Percentiles rank a stretch among this genome's conserved stretches.
Conservation (phyloP, 1,284 basidiomycete genomes). For the Termitomyces sp. region DNA sequence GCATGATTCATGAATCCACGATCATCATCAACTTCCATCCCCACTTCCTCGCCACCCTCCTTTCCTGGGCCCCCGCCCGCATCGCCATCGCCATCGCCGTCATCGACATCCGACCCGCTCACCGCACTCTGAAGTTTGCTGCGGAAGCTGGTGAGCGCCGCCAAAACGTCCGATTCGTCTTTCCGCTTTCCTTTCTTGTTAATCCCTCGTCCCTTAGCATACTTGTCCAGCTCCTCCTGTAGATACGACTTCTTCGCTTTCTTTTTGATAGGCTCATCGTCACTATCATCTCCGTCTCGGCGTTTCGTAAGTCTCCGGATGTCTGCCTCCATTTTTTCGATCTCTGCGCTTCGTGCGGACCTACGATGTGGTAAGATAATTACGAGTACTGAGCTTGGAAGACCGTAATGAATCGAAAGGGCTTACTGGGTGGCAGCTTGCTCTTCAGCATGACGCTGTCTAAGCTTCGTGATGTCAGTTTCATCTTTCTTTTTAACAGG, state of each 20-base stretch:
- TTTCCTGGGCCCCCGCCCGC: constrained; percentile 16
- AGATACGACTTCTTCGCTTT: constrained; percentile 69
- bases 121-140: constrained; percentile 55
- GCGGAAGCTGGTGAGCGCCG: constrained; percentile 68
- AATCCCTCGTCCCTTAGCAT: constrained; percentile 60
- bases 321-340: constrained; percentile 83
- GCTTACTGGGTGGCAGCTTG: constrained; percentile 53
- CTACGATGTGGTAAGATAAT: constrained; percentile 30
- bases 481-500: constrained; percentile 39
- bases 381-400: not conserved
- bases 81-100: constrained; percentile 18
- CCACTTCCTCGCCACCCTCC: constrained; percentile 40
- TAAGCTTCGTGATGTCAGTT: constrained; percentile 63
- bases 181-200: constrained; percentile 59
- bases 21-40: constrained; percentile 80
- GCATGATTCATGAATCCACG: constrained; percentile 74
- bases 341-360: constrained; percentile 67
- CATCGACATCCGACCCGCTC: constrained; percentile 29
- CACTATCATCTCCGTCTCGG: constrained; percentile 50
- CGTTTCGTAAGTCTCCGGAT: constrained; percentile 69
- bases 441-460: constrained; percentile 69
- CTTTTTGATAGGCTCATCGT: constrained; percentile 55
- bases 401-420: not conserved
- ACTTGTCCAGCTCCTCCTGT: constrained; percentile 77
- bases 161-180: constrained; percentile 76